phyloP scores from a whole-genome alignment of 2,329 filamentous ascomycete genomes.

The Stagonosporopsis vannaccii region DNA sequence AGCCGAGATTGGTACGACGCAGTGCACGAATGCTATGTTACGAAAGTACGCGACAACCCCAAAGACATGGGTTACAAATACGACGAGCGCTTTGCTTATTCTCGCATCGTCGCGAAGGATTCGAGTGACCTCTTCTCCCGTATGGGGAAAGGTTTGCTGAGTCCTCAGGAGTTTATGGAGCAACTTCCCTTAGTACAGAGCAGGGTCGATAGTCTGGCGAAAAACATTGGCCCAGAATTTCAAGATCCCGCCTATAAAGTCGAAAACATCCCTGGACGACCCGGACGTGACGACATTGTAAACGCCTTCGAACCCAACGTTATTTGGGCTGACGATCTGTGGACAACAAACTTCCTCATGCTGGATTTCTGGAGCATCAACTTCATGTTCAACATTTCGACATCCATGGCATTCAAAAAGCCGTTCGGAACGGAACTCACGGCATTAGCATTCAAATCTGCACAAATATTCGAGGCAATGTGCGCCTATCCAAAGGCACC shows the following conservation, averaged over 20 bases:
- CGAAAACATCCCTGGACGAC: slow-evolving; percentile 65
- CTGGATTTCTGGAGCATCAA: slow-evolving; percentile 81
- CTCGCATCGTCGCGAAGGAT: slow-evolving; percentile 78
- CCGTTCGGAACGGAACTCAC: slow-evolving; percentile 62
- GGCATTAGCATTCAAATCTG: slow-evolving; percentile 71
- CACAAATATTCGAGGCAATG: slow-evolving; percentile 81
- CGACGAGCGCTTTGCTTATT: slow-evolving; percentile 69
- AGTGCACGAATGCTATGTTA: slow-evolving; percentile 68
- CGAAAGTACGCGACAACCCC: slow-evolving; percentile 66
- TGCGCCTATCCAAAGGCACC: slow-evolving; percentile 74
- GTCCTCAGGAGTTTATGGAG: slow-evolving; percentile 67
- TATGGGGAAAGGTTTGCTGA: slow-evolving; percentile 69
- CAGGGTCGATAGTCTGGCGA: slow-evolving; percentile 52
- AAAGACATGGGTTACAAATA: slow-evolving; percentile 70
- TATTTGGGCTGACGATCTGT: slow-evolving; percentile 70
- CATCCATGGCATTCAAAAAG: slow-evolving; percentile 64
- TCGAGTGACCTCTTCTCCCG: slow-evolving; percentile 79
- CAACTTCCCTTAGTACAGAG: slow-evolving; percentile 62
- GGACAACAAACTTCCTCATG: slow-evolving; percentile 75
- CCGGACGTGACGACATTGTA: slow-evolving; percentile 71
- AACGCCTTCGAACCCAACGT: slow-evolving; percentile 76
- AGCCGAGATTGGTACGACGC: slow-evolving; percentile 79
- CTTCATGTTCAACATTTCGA: slow-evolving; percentile 81
- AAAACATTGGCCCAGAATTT: slow-evolving; percentile 67
- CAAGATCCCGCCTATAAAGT: slow-evolving; percentile 69